These are phyloP conservation scores for Ophiosphaerella korrae DNA, from an alignment of 2,329 filamentous ascomycete genomes.

Conservation along the genomic window DNA sequence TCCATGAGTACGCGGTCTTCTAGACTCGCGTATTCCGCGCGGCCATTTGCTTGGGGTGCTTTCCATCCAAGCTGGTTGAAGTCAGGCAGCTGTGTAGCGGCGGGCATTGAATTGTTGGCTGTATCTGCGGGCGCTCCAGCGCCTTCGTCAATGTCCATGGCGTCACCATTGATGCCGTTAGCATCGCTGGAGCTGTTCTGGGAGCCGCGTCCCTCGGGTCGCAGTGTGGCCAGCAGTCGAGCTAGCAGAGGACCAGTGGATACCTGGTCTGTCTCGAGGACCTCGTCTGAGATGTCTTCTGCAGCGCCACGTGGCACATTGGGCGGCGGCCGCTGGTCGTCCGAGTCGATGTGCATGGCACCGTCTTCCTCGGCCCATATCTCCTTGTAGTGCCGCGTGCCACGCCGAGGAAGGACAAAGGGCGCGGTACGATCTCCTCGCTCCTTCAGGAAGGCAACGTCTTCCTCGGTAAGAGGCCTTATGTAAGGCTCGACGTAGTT, in stretches of 20 bases:
- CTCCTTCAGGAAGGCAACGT: slow-evolving; percentile 90
- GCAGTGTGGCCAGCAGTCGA: slow-evolving; percentile 78
- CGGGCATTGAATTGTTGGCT: slow-evolving; percentile 56
- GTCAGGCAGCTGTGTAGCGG: slow-evolving; percentile 81
- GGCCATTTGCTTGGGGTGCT: slow-evolving; percentile 69
- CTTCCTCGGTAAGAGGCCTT: slow-evolving; percentile 86
- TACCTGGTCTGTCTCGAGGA: slow-evolving; percentile 86
- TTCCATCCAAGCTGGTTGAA: slow-evolving; percentile 78
- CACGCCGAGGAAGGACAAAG: slow-evolving; percentile 84
- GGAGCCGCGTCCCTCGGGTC: slow-evolving; percentile 72
- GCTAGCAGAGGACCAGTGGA: slow-evolving; percentile 86
- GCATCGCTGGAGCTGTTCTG: slow-evolving; percentile 59
- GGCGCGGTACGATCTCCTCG: slow-evolving; percentile 80
- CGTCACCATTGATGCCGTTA: slow-evolving; percentile 59
- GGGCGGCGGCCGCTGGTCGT: slow-evolving; percentile 70
- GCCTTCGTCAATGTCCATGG: slow-evolving; percentile 54
- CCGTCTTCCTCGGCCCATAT: slow-evolving; percentile 96
- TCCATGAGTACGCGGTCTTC: slow-evolving; percentile 93
- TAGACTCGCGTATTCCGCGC: slow-evolving; percentile 82
- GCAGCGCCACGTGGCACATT: slow-evolving; percentile 86
- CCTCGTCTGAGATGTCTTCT: slow-evolving; percentile 83
- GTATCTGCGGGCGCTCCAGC: slow-evolving; percentile 36
- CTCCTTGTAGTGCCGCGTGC: slow-evolving; percentile 84
- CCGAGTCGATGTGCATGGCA: slow-evolving; percentile 72
- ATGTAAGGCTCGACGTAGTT: slow-evolving; percentile 92